phyloP scores from a whole-genome alignment of 164 flowering plant species.

The Magnolia sinica region DNA sequence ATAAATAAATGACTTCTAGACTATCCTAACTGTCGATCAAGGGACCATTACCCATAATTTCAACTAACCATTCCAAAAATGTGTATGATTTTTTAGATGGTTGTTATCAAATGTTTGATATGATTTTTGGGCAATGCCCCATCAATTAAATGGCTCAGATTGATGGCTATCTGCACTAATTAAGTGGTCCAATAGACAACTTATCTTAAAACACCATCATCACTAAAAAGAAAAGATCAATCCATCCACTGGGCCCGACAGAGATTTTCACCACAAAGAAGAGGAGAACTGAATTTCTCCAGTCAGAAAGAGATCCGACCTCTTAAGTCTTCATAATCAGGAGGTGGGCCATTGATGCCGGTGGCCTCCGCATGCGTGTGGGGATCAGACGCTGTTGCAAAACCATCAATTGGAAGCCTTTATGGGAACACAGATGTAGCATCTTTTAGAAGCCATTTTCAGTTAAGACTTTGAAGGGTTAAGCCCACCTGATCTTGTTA shows the following conservation, averaged over 20 bases:
- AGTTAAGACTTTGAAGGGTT: not conserved
- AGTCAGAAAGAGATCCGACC: not conserved
- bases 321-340: not conserved
- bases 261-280: no score
- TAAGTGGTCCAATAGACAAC: not conserved
- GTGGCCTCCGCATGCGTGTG: slow-evolving; percentile 20
- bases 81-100: no score
- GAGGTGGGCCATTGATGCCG: slow-evolving; percentile 27
- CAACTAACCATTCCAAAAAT: no score
- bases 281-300: not conserved
- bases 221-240: not conserved
- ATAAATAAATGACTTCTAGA: no score
- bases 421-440: not conserved
- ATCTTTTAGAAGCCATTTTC: not conserved
- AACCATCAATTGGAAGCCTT: slow-evolving; percentile 12
- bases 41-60: no score
- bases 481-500: slow-evolving; percentile 14
- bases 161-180: not conserved
- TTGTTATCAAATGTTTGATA: no score
- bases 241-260: not conserved
- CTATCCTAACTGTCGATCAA: no score
- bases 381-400: slow-evolving; percentile 4
- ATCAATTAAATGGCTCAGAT: not conserved
- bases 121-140: not conserved
- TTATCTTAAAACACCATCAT: not conserved